These are phyloP conservation scores for Hirschioporus abietinus DNA, from an alignment of 768 basidiomycete species.

Conservation along the genomic window DNA sequence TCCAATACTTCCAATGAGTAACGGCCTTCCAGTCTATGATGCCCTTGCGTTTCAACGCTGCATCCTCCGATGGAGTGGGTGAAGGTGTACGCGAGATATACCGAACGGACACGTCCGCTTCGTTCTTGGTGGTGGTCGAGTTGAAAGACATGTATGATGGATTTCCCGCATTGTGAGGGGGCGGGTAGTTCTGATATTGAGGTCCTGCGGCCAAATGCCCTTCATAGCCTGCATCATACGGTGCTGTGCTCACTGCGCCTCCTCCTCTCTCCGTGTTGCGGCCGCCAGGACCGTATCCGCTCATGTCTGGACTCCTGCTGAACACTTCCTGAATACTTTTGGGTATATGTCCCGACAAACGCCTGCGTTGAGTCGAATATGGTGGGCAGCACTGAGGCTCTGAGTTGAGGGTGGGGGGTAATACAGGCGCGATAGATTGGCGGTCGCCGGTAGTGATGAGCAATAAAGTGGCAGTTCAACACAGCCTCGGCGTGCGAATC, in stretches of 20 bases:
- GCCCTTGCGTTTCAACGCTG: constrained; percentile 32
- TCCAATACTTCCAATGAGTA: constrained; percentile 43
- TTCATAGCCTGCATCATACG: background rate
- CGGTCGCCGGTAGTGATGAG: constrained; percentile 2
- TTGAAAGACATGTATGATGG: constrained; percentile 2
- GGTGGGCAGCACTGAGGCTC: background rate
- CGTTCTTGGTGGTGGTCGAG: background rate
- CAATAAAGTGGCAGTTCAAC: background rate
- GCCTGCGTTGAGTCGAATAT: background rate
- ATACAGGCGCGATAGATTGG: constrained; percentile 6
- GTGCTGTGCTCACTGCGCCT: background rate
- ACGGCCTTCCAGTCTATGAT: constrained; percentile 43
- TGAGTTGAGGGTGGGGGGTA: constrained; percentile 5
- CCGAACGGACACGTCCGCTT: constrained; percentile 14
- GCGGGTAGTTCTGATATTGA: constrained; percentile 6
- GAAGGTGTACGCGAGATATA: constrained; percentile 44
- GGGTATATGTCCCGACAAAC: background rate
- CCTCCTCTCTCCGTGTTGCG: background rate
- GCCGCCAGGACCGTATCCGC: constrained; percentile 1
- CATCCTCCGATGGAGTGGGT: constrained; percentile 57
- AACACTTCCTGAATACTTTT: background rate
- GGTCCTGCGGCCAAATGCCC: background rate
- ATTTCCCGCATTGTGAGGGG: background rate
- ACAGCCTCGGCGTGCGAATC: background rate
- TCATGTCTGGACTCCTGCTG: background rate